A percentile compares a stretch with the other conserved stretches of the same genome.
phyloP scores from a whole-genome alignment of 2,329 filamentous ascomycete species.

The Fusarium mangiferae region DNA sequence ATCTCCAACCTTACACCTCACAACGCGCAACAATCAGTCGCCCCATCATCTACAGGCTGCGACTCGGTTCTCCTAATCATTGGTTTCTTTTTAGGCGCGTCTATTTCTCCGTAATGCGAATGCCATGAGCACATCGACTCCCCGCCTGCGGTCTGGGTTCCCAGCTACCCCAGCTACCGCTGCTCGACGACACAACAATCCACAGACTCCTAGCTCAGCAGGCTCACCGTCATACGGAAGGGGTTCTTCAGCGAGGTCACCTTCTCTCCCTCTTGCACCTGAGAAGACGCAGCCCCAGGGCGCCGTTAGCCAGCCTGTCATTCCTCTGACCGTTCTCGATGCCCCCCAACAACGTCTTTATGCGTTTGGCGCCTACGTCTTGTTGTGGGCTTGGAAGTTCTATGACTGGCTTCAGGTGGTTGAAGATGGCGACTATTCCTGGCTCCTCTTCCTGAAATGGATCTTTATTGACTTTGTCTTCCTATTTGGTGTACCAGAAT shows the following conservation, averaged over 20 bases:
- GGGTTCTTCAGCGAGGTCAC: slow-evolving; percentile 46
- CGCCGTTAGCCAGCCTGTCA: slow-evolving; percentile 67
- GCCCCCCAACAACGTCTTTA: slow-evolving; percentile 92
- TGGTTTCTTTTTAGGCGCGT: slow-evolving; percentile 30
- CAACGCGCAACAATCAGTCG: slow-evolving; percentile 27
- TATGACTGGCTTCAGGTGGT: slow-evolving; percentile 86
- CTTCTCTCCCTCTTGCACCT: slow-evolving; percentile 59
- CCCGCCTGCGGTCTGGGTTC: slow-evolving; percentile 83
- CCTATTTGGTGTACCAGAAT: slow-evolving; percentile 84
- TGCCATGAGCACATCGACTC: slow-evolving; percentile 83
- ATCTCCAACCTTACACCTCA: slow-evolving; percentile 20
- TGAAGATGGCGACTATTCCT: slow-evolving; percentile 86
- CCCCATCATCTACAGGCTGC: slow-evolving; percentile 9
- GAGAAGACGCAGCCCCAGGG: slow-evolving; percentile 49
- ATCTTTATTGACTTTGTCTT: slow-evolving; percentile 85
- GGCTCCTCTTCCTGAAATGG: slow-evolving; percentile 95
- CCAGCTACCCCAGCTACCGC: slow-evolving; percentile 75
- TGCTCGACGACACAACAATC: slow-evolving; percentile 49
- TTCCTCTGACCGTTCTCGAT: slow-evolving; percentile 85
- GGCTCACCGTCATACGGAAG: slow-evolving; percentile 46
- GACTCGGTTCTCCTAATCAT: slow-evolving; percentile 20
- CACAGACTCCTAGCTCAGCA: slow-evolving; percentile 48
- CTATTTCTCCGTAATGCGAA: slow-evolving; percentile 69
- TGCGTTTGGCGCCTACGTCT: slow-evolving; percentile 80
- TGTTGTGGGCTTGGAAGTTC: slow-evolving; percentile 82